These are phyloP conservation scores for Pneumocystis oryctolagi DNA, from an alignment of 1,139 yeast genomes.

Conservation along the genomic window DNA sequence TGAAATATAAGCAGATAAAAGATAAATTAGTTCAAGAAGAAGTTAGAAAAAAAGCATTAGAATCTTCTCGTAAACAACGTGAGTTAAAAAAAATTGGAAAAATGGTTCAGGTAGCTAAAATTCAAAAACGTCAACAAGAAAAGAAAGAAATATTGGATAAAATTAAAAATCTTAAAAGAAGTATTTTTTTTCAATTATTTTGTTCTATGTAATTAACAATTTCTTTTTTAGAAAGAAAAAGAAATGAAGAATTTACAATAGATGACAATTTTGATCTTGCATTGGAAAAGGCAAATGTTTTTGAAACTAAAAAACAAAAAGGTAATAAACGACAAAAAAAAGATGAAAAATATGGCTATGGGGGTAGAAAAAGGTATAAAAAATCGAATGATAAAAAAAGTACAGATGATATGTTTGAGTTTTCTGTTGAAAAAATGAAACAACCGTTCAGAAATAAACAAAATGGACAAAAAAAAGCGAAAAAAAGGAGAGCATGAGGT, in stretches of 20 bases:
- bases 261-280: slow-evolving; percentile 43
- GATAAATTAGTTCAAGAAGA: slow-evolving; percentile 71
- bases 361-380: slow-evolving; percentile 63
- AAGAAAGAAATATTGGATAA: slow-evolving; percentile 83
- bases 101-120: slow-evolving; percentile 86
- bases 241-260: slow-evolving; percentile 53
- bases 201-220: background rate
- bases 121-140: slow-evolving; percentile 88
- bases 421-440: slow-evolving; percentile 42
- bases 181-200: slow-evolving; percentile 23
- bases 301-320: slow-evolving; percentile 29
- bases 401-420: slow-evolving; percentile 54
- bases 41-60: slow-evolving; percentile 77
- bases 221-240: slow-evolving; percentile 28
- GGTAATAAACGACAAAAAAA: slow-evolving; percentile 47
- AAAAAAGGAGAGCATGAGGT: background rate
- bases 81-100: slow-evolving; percentile 93
- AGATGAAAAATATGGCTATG: slow-evolving; percentile 52
- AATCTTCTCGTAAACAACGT: slow-evolving; percentile 89
- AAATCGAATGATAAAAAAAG: slow-evolving; percentile 64
- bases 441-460: background rate
- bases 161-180: slow-evolving; percentile 75
- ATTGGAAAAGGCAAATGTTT: slow-evolving; percentile 72
- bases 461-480: background rate
- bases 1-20: slow-evolving; percentile 32